Conservation (phyloP, 192 early-diverging fungal genomes). For the Obelidium mucronatum region DNA sequence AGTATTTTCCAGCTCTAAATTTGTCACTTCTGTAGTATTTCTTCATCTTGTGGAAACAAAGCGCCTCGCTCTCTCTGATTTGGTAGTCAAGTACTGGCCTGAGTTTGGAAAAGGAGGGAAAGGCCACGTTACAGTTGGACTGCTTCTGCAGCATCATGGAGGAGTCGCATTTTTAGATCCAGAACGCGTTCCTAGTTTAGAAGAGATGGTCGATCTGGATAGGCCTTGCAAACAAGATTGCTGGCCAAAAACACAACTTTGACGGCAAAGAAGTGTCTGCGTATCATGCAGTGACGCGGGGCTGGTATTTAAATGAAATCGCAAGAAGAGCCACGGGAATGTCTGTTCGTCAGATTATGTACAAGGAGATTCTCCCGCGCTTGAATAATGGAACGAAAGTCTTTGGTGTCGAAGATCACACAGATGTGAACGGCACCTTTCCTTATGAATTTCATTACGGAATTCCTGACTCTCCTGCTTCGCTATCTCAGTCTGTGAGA, state of each 20-base stretch:
- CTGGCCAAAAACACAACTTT: constrained; percentile 71
- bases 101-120: constrained; percentile 77
- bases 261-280: constrained; percentile 55
- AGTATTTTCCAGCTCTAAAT: constrained; percentile 72
- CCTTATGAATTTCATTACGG: constrained; percentile 64
- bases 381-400: not conserved
- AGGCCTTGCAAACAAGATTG: constrained; percentile 57
- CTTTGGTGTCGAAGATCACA: constrained; percentile 2
- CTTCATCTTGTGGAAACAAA: constrained; percentile 66
- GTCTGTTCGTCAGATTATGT: constrained; percentile 65
- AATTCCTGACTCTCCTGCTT: constrained; percentile 39
- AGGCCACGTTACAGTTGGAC: constrained; percentile 65
- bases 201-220: constrained; percentile 60
- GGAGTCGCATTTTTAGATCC: constrained; percentile 74
- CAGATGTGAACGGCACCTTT: not conserved
- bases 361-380: constrained; percentile 61
- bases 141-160: constrained; percentile 68
- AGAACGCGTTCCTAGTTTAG: constrained; percentile 50
- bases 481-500: not conserved
- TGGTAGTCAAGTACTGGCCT: constrained; percentile 72
- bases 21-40: constrained; percentile 64
- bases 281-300: constrained; percentile 71
- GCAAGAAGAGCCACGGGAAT: constrained; percentile 66
- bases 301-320: constrained; percentile 79
- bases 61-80: constrained; percentile 53